These are phyloP conservation scores for Schizophyllum amplum DNA, from an alignment of 1,284 basidiomycete genomes.

Conservation along the genomic window DNA sequence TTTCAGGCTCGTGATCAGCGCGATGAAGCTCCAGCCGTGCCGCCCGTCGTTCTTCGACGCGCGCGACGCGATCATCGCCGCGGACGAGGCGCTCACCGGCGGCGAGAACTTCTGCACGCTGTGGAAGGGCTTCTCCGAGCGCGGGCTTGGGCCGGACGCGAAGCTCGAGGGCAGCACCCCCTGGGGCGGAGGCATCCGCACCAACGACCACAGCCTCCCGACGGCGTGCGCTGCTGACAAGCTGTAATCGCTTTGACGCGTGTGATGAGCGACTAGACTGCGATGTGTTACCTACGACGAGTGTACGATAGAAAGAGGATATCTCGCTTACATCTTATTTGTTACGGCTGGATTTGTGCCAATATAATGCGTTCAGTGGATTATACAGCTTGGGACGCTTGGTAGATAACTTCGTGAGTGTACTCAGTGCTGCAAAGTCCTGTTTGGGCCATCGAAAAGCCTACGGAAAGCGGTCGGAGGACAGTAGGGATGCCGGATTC, in stretches of 20 bases:
- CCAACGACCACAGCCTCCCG: constrained; percentile 26
- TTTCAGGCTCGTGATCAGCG: constrained; percentile 68
- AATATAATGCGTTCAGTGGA: not conserved
- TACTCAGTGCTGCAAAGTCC: no score
- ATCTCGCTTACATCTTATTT: not conserved
- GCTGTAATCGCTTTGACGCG: not conserved
- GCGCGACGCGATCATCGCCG: constrained; percentile 88
- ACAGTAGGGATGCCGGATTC: no score
- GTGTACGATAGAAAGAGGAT: not conserved
- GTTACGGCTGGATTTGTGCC: not conserved
- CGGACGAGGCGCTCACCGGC: constrained; percentile 85
- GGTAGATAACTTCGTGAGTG: no score
- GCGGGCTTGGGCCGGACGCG: constrained; percentile 78
- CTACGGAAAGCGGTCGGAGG: no score
- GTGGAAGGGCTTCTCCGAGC: constrained; percentile 79
- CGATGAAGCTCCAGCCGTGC: constrained; percentile 94
- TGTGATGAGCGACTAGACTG: not conserved
- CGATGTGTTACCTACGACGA: not conserved
- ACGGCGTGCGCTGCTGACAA: not conserved
- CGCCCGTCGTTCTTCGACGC: constrained; percentile 88
- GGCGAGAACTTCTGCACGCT: constrained; percentile 90
- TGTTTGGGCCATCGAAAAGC: no score
- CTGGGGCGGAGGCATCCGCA: constrained; percentile 88
- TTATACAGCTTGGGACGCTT: no score
- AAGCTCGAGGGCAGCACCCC: constrained; percentile 72